phyloP scores from a whole-genome alignment of 192 early-diverging fungal genomes.

The Gaertneriomyces semiglobifer region DNA sequence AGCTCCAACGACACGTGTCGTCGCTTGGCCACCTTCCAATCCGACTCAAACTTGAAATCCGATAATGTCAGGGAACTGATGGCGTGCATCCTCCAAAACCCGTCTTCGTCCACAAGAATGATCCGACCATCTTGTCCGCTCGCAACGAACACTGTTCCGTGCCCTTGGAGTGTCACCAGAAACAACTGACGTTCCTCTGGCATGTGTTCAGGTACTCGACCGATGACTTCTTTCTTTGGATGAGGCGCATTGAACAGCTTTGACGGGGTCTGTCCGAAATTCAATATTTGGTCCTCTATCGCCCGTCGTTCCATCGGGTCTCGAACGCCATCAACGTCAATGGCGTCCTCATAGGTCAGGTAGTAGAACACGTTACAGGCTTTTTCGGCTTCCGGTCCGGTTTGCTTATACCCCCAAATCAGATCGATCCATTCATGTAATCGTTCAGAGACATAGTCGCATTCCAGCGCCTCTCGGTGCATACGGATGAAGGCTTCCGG shows the following conservation, averaged over 20 bases:
- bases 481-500: conserved; percentile 79
- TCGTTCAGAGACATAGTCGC: conserved; percentile 83
- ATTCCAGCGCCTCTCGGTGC: conserved; percentile 70
- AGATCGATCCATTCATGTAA: conserved; percentile 95
- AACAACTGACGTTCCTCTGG: conserved; percentile 30
- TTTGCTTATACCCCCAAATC: conserved; percentile 95
- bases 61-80: not conserved
- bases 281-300: conserved; percentile 90
- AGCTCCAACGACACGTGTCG: conserved; percentile 31
- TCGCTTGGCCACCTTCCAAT: not conserved
- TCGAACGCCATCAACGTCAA: conserved; percentile 82
- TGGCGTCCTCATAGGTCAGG: conserved; percentile 93
- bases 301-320: conserved; percentile 86
- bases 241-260: conserved; percentile 87
- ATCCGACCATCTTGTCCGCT: conserved; percentile 4
- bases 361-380: conserved; percentile 95
- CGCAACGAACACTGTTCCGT: conserved; percentile 18
- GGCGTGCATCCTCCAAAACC: not conserved
- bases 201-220: conserved; percentile 25
- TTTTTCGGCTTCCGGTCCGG: conserved; percentile 76
- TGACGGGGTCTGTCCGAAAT: conserved; percentile 95
- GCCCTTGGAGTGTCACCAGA: conserved; percentile 23
- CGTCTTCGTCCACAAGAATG: not conserved
- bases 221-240: conserved; percentile 45
- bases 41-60: not conserved